Base-by-base conservation (phyloP, 495 filamentous ascomycete genomes). In the Neurospora tetraspora region DNA sequence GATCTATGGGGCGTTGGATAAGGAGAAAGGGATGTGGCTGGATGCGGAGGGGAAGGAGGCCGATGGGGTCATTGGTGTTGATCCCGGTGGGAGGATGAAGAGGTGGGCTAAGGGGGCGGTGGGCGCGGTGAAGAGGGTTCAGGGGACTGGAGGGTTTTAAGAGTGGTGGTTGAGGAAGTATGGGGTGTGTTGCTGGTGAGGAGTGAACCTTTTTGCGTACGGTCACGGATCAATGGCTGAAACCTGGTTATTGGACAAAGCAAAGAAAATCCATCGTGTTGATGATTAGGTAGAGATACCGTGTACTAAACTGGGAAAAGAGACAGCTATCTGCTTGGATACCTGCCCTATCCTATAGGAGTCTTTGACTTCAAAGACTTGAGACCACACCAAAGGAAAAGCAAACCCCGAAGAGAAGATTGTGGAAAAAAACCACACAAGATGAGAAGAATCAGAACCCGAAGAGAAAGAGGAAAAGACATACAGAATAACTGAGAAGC, bases 61-160 rank as follows among this genome's bases (percentile, higher is more conserved):
- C 0, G 79, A 85, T 42, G 90, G 88, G 9, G 88, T 86, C 7
- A 86, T 90, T 69, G 91, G 91, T 0, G 83, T 81, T 0, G 84
- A 90, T 74, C 85, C 86, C 0, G 89, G 90, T 2, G 76, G 78
- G 23, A 87, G 92, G 59, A 83, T 84, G 9, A 86, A 90, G 68
- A 84, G 84, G 31, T 92, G 88, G 90, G 84, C 85, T 1, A 90
- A 85, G 82, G 91, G 90, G 0, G 69, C 88, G 23, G 77, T 89
- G 36, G 91, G 90, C 4, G 88, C 89, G 3, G 83, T 92, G 1
- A 86, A 89, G 74, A 80, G 90, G 72, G 87, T 91, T 3, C 81
- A 87, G 73, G 90, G 89, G 3, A 84, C 80, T 5, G 89, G 89
- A 5, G 90, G 88, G 2, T 90, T 91, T 76, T 86, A 16, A 71